Conservation (phyloP, 345 rosid species). For the Viola odorata region DNA sequence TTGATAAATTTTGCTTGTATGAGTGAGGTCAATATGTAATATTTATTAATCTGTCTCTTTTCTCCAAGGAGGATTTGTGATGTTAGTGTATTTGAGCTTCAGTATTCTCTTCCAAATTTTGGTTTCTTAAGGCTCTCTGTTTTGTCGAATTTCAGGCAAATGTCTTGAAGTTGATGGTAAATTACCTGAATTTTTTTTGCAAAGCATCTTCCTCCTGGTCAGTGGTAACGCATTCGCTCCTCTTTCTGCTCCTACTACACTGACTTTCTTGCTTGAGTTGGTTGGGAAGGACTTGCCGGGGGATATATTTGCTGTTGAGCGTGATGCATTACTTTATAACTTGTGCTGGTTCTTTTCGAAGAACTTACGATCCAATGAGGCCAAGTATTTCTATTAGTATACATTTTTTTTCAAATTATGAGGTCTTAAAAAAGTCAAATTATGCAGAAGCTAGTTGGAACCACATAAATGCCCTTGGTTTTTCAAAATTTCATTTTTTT, state of each 20-base stretch:
- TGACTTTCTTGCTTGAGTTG: constrained; percentile 43
- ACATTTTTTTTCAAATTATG: too few species aligned
- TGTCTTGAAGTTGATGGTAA: constrained; percentile 45
- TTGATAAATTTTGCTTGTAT: too few species aligned
- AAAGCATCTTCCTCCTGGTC: constrained; percentile 45
- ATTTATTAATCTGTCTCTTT: too few species aligned
- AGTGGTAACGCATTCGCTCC: constrained; percentile 38
- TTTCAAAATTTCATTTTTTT: too few species aligned
- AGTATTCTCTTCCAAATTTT: background rate
- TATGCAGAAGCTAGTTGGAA: too few species aligned
- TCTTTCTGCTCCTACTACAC: constrained; percentile 22
- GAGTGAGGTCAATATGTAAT: too few species aligned
- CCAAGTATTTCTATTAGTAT: constrained; percentile 40
- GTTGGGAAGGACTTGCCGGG: constrained; percentile 52
- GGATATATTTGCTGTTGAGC: constrained; percentile 66
- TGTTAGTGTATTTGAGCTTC: too few species aligned
- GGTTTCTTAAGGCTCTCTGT: background rate
- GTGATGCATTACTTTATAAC: constrained; percentile 53
- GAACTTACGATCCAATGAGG: constrained; percentile 39
- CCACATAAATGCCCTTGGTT: too few species aligned
- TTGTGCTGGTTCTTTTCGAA: constrained; percentile 59
- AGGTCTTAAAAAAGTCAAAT: too few species aligned
- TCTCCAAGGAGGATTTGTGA: background rate
- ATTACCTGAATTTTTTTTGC: constrained; percentile 51
- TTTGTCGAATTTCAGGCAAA: constrained; percentile 49